Evolutionary conservation across 257 asterid genomes (phyloP), one percentile per base, ranked within the genome.

Genomic region (Fraxinus quadrangulata): DNA sequence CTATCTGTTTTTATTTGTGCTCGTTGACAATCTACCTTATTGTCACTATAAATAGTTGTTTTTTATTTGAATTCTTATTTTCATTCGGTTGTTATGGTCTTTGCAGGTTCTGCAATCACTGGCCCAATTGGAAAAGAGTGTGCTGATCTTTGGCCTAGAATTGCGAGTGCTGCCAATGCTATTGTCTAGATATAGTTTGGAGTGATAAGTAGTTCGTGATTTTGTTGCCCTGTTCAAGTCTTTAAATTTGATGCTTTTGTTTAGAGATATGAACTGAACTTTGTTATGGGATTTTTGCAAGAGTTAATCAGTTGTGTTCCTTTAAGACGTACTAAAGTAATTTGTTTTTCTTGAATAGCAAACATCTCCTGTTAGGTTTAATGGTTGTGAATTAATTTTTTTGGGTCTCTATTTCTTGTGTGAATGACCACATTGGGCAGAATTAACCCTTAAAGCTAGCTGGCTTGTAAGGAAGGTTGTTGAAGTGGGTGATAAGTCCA

Each of bases 111-210:
- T 74, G 90, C 90, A 8, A 87, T 87, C 72, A 87, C 90, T 23
- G 90, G 90, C 1, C 90, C 90, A 5, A 87, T 87, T 30, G 90
- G 88, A 23, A 87, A 87, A 79, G 90, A 87, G 63, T 87, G 90
- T 76, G 90, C 90, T 70, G 90, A 87, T 83, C 90, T 87, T 16
- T 87, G 90, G 90, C 90, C 90, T 49, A 87, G 90, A 79, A 87
- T 87, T 78, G 90, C 90, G 2, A 84, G 88, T 84, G 90, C 90
- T 66, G 90, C 90, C 80, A 87, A 87, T 81, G 90, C 90, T 59
- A 87, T 87, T 74, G 90, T 87, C 66, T 87, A 83, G 80, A 28
- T 24, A 63, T 1, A 16, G 68, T 36, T 49, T 40, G 67, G 24
- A 59, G 19, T 28, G n/a, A 13, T 4, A 26, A 30, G 31, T 72